Conservation (phyloP, 2,329 filamentous ascomycete species). For the Pseudonectria buxi region DNA sequence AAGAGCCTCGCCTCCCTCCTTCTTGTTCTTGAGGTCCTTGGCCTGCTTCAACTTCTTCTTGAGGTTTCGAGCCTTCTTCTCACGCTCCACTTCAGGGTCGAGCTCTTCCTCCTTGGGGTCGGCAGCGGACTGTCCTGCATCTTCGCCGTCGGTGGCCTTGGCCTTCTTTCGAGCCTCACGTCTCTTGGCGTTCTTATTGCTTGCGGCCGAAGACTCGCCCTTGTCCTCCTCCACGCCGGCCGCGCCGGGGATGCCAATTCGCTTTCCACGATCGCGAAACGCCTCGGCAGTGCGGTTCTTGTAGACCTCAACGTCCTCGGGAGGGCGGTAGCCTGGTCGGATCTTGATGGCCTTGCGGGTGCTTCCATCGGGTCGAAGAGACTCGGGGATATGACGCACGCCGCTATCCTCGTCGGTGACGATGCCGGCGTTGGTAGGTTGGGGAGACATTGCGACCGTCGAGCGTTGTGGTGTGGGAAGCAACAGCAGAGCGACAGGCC, state of each 20-base stretch:
- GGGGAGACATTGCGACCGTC: slow-evolving; percentile 36
- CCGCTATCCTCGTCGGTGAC: slow-evolving; percentile 70
- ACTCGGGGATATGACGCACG: slow-evolving; percentile 83
- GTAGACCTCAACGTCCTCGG: slow-evolving; percentile 94
- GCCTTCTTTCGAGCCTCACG: slow-evolving; percentile 50
- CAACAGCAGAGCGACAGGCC: neutral
- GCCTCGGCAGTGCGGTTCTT: slow-evolving; percentile 84
- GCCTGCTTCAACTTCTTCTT: slow-evolving; percentile 95
- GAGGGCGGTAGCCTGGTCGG: slow-evolving; percentile 84
- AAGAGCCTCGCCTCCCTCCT: slow-evolving; percentile 74
- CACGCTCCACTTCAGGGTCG: slow-evolving; percentile 69
- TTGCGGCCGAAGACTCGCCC: slow-evolving; percentile 41
- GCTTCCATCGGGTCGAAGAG: slow-evolving; percentile 77
- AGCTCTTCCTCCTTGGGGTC: slow-evolving; percentile 34
- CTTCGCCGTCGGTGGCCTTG: slow-evolving; percentile 54
- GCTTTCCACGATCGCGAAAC: slow-evolving; percentile 65
- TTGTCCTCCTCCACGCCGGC: slow-evolving; percentile 48
- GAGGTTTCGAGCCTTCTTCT: slow-evolving; percentile 87
- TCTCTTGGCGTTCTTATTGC: slow-evolving; percentile 82
- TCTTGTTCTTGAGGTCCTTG: slow-evolving; percentile 82
- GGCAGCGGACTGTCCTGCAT: slow-evolving; percentile 45
- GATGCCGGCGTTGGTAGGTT: slow-evolving; percentile 61
- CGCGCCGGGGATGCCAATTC: slow-evolving; percentile 66
- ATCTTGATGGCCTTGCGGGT: slow-evolving; percentile 94
- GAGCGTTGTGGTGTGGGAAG: neutral